A percentile compares a stretch with the other conserved stretches of the same genome.
Conservation (phyloP, 1,284 basidiomycete species). For the Sparassis latifolia region DNA sequence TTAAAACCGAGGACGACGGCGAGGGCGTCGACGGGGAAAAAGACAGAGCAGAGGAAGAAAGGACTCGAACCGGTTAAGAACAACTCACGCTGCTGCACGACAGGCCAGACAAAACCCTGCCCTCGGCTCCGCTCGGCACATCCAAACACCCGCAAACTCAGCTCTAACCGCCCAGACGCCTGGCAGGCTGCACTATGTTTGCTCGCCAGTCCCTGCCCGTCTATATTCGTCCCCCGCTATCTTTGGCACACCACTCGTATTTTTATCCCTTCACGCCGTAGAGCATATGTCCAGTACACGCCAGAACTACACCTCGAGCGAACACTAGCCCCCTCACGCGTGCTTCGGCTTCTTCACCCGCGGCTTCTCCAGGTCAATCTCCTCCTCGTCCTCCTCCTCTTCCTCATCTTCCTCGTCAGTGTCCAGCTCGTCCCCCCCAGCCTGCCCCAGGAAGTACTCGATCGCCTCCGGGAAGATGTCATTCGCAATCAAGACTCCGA, state of each 20-base stretch:
- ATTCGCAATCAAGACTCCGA: slow-evolving; percentile 66
- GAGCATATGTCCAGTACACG: too few species aligned
- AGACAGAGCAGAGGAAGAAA: background rate
- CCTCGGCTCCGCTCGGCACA: too few species aligned
- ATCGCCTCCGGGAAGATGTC: slow-evolving; percentile 75
- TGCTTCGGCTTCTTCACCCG: slow-evolving; percentile 62
- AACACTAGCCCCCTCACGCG: slow-evolving; percentile 32
- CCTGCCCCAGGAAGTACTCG: slow-evolving; percentile 68
- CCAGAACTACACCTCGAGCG: too few species aligned
- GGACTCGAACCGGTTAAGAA: background rate
- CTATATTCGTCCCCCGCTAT: too few species aligned
- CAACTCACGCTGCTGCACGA: background rate
- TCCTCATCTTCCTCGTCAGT: slow-evolving; percentile 59
- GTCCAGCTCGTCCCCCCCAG: slow-evolving; percentile 49
- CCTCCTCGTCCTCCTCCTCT: slow-evolving; percentile 64
- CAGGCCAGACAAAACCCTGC: too few species aligned
- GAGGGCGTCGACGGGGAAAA: slow-evolving; percentile 1
- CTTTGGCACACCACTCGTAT: too few species aligned
- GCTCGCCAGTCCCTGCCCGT: too few species aligned
- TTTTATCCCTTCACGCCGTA: too few species aligned
- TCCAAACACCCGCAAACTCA: too few species aligned
- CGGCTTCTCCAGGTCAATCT: slow-evolving; percentile 80
- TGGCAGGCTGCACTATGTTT: too few species aligned
- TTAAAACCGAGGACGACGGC: slow-evolving; percentile 6
- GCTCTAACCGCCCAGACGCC: too few species aligned